Evolutionary conservation across 2,329 filamentous ascomycete genomes (phyloP).

Genomic region (Pseudocercospora pini-densiflorae): DNA sequence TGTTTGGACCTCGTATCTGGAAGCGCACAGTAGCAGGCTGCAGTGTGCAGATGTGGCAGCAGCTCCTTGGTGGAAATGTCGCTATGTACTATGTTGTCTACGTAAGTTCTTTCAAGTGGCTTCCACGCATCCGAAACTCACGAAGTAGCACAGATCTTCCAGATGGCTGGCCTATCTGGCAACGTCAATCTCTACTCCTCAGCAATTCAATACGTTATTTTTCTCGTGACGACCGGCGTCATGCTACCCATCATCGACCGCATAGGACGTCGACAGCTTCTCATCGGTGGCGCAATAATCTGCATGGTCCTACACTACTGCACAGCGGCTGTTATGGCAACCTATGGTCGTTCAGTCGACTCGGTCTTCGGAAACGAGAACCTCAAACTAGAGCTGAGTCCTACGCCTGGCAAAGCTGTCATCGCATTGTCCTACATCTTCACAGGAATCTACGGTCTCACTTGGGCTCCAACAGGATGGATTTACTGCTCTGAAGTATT

Average conservation of each 20-base stretch:
- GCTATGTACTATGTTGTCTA: constrained; percentile 59
- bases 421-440: constrained; percentile 69
- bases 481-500: constrained; percentile 68
- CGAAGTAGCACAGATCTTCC: constrained; percentile 41
- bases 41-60: constrained; percentile 62
- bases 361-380: constrained; percentile 53
- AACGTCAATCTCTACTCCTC: constrained; percentile 52
- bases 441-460: constrained; percentile 66
- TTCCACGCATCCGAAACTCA: neutral
- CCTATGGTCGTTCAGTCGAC: constrained; percentile 47
- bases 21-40: constrained; percentile 60
- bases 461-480: constrained; percentile 67
- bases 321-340: constrained; percentile 52
- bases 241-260: constrained; percentile 47
- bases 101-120: constrained; percentile 39
- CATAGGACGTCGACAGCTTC: constrained; percentile 43
- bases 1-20: constrained; percentile 59
- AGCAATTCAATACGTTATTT: constrained; percentile 48
- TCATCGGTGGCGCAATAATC: constrained; percentile 47
- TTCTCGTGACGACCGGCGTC: constrained; percentile 46
- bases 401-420: constrained; percentile 61
- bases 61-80: constrained; percentile 45
- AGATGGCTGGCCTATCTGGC: constrained; percentile 61
- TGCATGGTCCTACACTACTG: constrained; percentile 54
- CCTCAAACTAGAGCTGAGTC: constrained; percentile 57